Base-by-base conservation (phyloP, 257 asterid species). In the Linaria vulgaris region DNA sequence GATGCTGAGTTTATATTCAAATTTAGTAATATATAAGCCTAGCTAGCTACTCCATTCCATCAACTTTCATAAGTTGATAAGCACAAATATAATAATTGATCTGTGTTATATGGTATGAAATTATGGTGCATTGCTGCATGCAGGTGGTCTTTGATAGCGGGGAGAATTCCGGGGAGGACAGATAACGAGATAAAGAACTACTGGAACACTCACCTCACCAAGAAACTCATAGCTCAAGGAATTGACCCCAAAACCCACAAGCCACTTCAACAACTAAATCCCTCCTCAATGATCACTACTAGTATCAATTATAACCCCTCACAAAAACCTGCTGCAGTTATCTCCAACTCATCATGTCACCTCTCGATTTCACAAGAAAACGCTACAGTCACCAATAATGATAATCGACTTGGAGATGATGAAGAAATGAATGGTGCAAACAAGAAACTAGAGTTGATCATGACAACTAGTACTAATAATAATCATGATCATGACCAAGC, bases 61-160 rank as follows among this genome's bases (percentile, higher is more conserved):
- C n/a, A n/a, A n/a, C n/a, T n/a, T n/a, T n/a, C n/a, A n/a, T n/a
- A n/a, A n/a, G n/a, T n/a, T n/a, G n/a, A n/a, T n/a, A n/a, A n/a
- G n/a, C n/a, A n/a, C n/a, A n/a, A n/a, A n/a, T n/a, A n/a, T n/a
- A n/a, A n/a, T n/a, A n/a, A n/a, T n/a, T n/a, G n/a, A n/a, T n/a
- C n/a, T n/a, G n/a, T n/a, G n/a, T n/a, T n/a, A n/a, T 30, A 30
- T 30, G 37, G 6, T 30, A 6, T 30, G n/a, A n/a, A n/a, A n/a
- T 30, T 3, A 30, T 30, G 37, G 6, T 30, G 37, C 3, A 30
- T 30, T 30, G 37, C 3, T 30, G 37, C 37, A n/a, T n/a, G n/a
- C 31, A 85, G 96, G 69, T 88, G 95, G 96, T 88, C 91, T 0
- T 55, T 88, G 69, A 88, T 88, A 76, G 95, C 96, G 0, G 91